Evolutionary conservation across 139 green algal genomes (phyloP), one percentile per base, ranked within the genome.

Genomic region (Chlorella sorokiniana): DNA sequence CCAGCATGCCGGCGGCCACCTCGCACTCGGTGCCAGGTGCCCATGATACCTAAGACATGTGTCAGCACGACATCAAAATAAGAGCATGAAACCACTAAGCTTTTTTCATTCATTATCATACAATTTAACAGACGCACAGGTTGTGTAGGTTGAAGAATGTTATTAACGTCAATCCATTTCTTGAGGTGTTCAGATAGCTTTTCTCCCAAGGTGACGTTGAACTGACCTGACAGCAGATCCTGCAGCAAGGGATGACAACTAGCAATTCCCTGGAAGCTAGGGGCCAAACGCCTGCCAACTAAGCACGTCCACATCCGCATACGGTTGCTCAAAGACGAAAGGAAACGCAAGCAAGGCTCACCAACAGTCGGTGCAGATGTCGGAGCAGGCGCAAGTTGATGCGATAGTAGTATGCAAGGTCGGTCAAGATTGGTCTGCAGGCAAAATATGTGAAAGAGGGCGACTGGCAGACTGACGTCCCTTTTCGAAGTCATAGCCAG

Each of bases 141-240:
- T n/a, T 70, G 42, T 38, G 37, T 52, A 16, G 73, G 27, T n/a
- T 68, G 38, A 20, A 78, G 27, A 1, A 51, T 65, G 14, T 77
- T 84, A 42, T 59, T 51, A 31, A 87, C 73, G 76, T 89, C 74
- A 23, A 98, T 88, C 96, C 96, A 99, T 75, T 91, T 91, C 54
- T 90, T 86, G 37, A 99, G 86, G 86, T 99, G 96, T 59, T 98
- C 94, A 42, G 97, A 88, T 45, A 99, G 91, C 86, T 97, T 98
- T 71, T 99, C 92, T 18, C 96, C 96, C 56, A 99, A 90, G 8
- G 93, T 96, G 29, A 93, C 87, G 86, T 98, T 99, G 89, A 99
- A 99, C 90, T 88, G 75, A 6, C 69, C 77, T 23, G 83, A 80
- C 33, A 87, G 56, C 33, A 87, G 27, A 62, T 87, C 83, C 69